Base-by-base conservation (phyloP, 2,329 filamentous ascomycete genomes). In the Cercospora zeina region DNA sequence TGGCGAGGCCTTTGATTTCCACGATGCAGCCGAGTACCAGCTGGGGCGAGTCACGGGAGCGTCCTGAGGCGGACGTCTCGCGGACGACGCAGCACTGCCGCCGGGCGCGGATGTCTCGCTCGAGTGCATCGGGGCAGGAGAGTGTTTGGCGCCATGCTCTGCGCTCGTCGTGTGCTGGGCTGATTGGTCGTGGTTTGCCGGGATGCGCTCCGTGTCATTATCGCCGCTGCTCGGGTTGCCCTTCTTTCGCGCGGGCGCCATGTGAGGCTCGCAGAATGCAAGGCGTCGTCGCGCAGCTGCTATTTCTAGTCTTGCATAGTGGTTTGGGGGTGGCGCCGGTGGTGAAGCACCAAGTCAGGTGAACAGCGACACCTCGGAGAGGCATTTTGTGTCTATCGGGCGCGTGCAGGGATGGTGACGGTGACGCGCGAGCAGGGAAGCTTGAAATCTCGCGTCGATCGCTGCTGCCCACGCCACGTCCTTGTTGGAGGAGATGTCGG, bases 1-100 rank as follows among this genome's bases (percentile, higher is more conserved):
- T 1, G 79, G 76, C 10, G 77, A 76, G 10, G 80, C 77, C 70
- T 82, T 82, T 27, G 75, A 73, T 6, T 61, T 62, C 62, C 67
- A 68, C 39, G 64, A 80, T 55, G 77, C 80, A 34, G 77, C 76
- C 39, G 75, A 74, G 50, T 80, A 78, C 79, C 80, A 82, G 69
- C 75, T 78, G 57, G 58, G 58, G n/a, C 65, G 63, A 19, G 21
- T 31, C 19, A 33, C 42, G 30, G 42, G 45, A 24, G 31, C 24
- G 33, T 39, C 54, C 31, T 34, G 53, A 33, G 47, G 50, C 36
- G 54, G 30, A 34, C 27, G 33, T 56, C 36, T 42, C 30, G 51
- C 16, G 45, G 47, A 27, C 13, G 31, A 19, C 42, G 19, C 37
- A 21, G 19, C 31, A 47, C 49, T 55, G 31, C 49, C 47, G 51